Conservation (phyloP, 2,329 filamentous ascomycete species). For the Colletotrichum sp. region DNA sequence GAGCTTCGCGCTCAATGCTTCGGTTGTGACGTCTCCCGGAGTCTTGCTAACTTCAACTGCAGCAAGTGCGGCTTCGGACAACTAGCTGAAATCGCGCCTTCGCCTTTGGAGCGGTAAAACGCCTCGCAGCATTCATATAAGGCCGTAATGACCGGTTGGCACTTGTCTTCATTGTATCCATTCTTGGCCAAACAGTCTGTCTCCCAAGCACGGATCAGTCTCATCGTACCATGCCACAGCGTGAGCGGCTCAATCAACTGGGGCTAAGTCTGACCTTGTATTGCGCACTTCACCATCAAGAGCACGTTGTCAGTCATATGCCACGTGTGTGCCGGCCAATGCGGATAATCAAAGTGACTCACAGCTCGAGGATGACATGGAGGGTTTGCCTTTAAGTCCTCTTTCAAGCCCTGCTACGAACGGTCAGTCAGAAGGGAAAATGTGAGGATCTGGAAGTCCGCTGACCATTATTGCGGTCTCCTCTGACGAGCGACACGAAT, state of each 20-base stretch:
- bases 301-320: neutral
- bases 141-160: conserved; percentile 77
- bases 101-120: conserved; percentile 83
- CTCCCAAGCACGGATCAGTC: neutral
- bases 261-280: neutral
- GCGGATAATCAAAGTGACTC: conserved; percentile 33
- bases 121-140: conserved; percentile 92
- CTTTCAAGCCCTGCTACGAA: conserved; percentile 50
- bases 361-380: conserved; percentile 88
- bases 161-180: conserved; percentile 85
- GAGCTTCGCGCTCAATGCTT: neutral
- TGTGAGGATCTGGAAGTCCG: neutral
- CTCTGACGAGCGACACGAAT: neutral
- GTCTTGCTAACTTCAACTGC: conserved; percentile 84
- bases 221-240: neutral
- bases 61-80: conserved; percentile 86
- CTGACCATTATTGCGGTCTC: neutral
- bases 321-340: neutral
- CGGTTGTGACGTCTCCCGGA: conserved; percentile 46
- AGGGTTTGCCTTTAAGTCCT: conserved; percentile 76
- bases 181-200: conserved; percentile 85
- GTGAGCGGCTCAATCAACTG: neutral
- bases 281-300: neutral
- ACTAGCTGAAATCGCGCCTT: conserved; percentile 77
- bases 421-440: neutral